Base-by-base conservation (phyloP, 768 basidiomycete genomes). In the Kwoniella heveanensis region DNA sequence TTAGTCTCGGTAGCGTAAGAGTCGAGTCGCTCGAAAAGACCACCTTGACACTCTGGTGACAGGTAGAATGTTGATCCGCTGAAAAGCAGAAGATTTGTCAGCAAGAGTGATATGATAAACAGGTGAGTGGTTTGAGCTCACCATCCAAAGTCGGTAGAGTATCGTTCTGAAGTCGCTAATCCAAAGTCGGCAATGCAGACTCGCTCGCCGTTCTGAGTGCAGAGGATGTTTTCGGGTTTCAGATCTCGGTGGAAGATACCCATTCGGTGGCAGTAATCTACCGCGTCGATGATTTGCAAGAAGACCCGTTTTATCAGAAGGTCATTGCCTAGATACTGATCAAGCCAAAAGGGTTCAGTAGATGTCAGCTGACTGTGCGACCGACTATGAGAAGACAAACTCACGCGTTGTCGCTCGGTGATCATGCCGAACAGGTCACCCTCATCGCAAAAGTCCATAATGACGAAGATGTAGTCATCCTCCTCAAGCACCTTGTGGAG, bases 241-340 rank as follows among this genome's bases (percentile, higher is more conserved):
- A 99, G 83, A 79, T 98, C 95, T 49, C 95, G 90, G 79, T 98
- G 95, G 82, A 90, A 95, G 73, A 99, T 92, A 49, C 91, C 91
- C 52, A 90, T 83, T 21, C 86, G 85, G 80, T 99, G 95, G 80
- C 92, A 93, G 80, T 93, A 90, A 71, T 92, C 89, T 74, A 97
- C 90, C 6, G 92, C 91, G 73, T 95, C 92, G 70, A 97, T 83
- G 69, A 99, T 85, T 80, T 99, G 95, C 60, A 92, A 83, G 82
- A 97, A 98, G 68, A 95, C 88, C 66, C 87, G 85, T 76, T 88
- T 90, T 82, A 97, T 94, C 61, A 95, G 85, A 24, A 82, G 81
- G 79, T 92, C 88, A 71, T 92, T 84, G 27, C 93, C 92, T 52
- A 92, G 84, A 80, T 93, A 95, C 65, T 88, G 85, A 8, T n/a